A percentile compares a stretch with the other conserved stretches of the same genome.
phyloP scores from a whole-genome alignment of 1,284 basidiomycete species.

The Marasmius oreades region DNA sequence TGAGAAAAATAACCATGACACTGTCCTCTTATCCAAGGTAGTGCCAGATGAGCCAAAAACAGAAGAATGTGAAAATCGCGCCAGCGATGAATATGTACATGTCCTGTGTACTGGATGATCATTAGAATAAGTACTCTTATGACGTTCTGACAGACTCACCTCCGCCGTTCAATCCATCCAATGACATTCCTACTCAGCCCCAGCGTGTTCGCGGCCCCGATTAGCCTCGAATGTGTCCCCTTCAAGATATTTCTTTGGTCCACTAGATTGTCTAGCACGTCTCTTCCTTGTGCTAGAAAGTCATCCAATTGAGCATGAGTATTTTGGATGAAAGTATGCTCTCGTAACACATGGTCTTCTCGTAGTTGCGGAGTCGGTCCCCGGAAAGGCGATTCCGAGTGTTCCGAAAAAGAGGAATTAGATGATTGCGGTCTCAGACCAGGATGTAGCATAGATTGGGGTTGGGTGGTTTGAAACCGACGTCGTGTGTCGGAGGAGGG shows the following conservation, averaged over 20 bases:
- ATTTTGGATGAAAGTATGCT: slow-evolving; percentile 83
- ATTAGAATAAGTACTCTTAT: not conserved
- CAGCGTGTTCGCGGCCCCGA: slow-evolving; percentile 89
- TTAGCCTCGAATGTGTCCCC: slow-evolving; percentile 79
- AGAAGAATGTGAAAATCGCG: slow-evolving; percentile 83
- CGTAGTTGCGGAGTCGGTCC: slow-evolving; percentile 54
- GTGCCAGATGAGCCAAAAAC: slow-evolving; percentile 87
- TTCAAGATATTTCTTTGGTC: slow-evolving; percentile 91
- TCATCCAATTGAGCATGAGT: slow-evolving; percentile 81
- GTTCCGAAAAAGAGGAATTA: slow-evolving; percentile 26
- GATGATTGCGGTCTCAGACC: slow-evolving; percentile 37
- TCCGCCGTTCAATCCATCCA: slow-evolving; percentile 91
- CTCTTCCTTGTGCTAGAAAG: slow-evolving; percentile 86
- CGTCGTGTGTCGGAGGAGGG: slow-evolving; percentile 57
- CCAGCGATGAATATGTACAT: slow-evolving; percentile 88
- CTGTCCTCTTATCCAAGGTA: slow-evolving; percentile 86
- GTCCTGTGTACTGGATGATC: slow-evolving; percentile 72
- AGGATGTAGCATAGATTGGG: slow-evolving; percentile 41
- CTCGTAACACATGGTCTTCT: slow-evolving; percentile 76
- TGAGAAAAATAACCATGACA: too few species aligned
- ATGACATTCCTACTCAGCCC: slow-evolving; percentile 91
- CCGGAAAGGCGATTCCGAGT: slow-evolving; percentile 75
- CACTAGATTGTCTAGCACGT: slow-evolving; percentile 85
- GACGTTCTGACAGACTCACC: slow-evolving; percentile 40
- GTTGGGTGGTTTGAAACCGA: slow-evolving; percentile 50